Evolutionary conservation across 306 rosid genomes (phyloP), one percentile per base, ranked within the genome.

Genomic region (Arachis hypogaea): DNA sequence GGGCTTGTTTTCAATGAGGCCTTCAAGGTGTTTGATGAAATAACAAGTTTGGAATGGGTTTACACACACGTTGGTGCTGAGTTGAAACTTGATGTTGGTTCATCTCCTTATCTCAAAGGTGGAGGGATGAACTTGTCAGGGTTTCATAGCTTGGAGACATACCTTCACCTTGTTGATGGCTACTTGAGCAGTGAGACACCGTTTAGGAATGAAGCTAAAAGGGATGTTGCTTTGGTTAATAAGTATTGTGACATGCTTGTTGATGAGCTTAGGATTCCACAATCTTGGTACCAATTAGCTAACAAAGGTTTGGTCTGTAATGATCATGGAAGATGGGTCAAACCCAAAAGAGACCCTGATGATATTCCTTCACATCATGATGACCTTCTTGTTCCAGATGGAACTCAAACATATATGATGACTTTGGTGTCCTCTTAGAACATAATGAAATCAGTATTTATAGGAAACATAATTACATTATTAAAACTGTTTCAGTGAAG

Each of bases 101-200:
- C 85, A 9, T 88, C 94, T 3, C 89, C 90, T 28, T 91, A 82
- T 63, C 71, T 91, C 41, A 88, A 88, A 62, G 75, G 18, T 2
- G 82, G 18, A 2, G 82, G 87, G 1, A 51, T 81, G 4, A 79
- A 88, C 72, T 68, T 85, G 75, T 22, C 9, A 0, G 94, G 92
- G 4, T 85, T 85, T 61, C 94, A 88, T 55, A 84, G 83, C 76
- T 59, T 87, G 50, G 94, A 88, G 79, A 84, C 93, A 0, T 88
- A 88, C 72, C 86, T 91, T 64, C 97, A 91, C 78, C 83, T 91
- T 30, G 79, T 85, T 9, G 97, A 88, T 80, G 97, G 94, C 49
- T 84, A 63, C 59, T 40, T 80, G 60, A 59, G 74, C 60, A 28
- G 16, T 9, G 38, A 12, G n/a, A 61, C 76, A 16, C 63, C 66